Conservation (phyloP, 345 rosid genomes). For the Zanthoxylum bungeanum region DNA sequence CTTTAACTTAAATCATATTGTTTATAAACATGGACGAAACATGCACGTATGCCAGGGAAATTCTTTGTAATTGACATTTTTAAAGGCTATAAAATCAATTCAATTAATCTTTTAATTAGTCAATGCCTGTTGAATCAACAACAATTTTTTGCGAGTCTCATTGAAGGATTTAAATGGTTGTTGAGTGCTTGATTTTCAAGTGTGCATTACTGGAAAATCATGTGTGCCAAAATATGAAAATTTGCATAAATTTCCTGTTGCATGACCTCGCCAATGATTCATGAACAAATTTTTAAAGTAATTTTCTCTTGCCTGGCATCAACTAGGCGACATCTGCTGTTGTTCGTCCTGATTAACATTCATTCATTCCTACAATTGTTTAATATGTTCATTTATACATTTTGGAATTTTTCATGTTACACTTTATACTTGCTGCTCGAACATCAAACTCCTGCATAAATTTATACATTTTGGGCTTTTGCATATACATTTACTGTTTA, state of each 20-base stretch:
- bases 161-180: background rate
- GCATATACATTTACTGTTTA: background rate
- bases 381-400: background rate
- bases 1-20: background rate
- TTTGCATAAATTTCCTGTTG: background rate
- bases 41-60: background rate
- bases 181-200: background rate
- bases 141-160: background rate
- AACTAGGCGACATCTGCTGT: background rate
- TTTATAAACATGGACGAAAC: background rate
- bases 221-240: background rate
- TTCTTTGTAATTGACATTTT: background rate
- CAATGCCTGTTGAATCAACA: background rate
- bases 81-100: background rate
- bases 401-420: background rate
- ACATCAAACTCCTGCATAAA: background rate
- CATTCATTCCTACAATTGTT: background rate
- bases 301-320: background rate
- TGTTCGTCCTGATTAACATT: background rate
- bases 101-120: background rate
- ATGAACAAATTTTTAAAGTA: background rate
- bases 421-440: background rate
- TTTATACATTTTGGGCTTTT: constrained; percentile 2
- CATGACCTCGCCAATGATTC: background rate
- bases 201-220: background rate